Base-by-base conservation (phyloP, 1,284 basidiomycete species). In the Mrakiaceae sp. region DNA sequence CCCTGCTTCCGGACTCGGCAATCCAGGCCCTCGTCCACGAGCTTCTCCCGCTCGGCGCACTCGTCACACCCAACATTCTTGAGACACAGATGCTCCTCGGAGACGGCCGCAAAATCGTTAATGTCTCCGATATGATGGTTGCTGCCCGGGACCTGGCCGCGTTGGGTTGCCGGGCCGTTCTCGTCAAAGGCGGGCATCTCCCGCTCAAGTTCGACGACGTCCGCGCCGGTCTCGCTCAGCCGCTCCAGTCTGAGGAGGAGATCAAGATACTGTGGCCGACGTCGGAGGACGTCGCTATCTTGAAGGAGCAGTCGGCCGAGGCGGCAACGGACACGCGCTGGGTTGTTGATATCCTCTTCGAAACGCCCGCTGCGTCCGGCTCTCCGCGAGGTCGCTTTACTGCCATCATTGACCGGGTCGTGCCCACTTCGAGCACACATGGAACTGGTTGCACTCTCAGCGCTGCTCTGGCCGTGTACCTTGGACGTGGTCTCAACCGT, bases 401-500 rank as follows among this genome's bases (percentile, higher is more conserved):
- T 0, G 67, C 91, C 14, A 88, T 87, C 67, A 80, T 87, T 27
- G 82, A 85, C 2, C 83, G 83, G 3, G 78, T 82, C 39, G 78
- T 94, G 40, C 79, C 86, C 4, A 86, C 86, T 9, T 81, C 76
- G 40, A 89, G 81, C 68, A 94, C 93, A 0, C 94, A 97, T 72
- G 94, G 94, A 0, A 97, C 94, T 0, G 94, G 94, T 1, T 98
- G 93, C 74, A 97, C 94, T 0, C 79, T 97, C 8, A 87, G 86
- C 51, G 86, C 92, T 0, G 90, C 91, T 0, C 81, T 96, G 12
- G 85, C 87, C 1, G 85, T 85, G 60, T 80, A 80, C 39, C 77
- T 92, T 11, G 85, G 82, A 0, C 78, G 79, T 50, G 85, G 85
- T 49, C 70, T 71, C 11, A 70, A 72, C 48, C 48, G 9, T 49